Evolutionary conservation across 768 basidiomycete genomes (phyloP).

Genomic region (Leccinum disarticulatum): DNA sequence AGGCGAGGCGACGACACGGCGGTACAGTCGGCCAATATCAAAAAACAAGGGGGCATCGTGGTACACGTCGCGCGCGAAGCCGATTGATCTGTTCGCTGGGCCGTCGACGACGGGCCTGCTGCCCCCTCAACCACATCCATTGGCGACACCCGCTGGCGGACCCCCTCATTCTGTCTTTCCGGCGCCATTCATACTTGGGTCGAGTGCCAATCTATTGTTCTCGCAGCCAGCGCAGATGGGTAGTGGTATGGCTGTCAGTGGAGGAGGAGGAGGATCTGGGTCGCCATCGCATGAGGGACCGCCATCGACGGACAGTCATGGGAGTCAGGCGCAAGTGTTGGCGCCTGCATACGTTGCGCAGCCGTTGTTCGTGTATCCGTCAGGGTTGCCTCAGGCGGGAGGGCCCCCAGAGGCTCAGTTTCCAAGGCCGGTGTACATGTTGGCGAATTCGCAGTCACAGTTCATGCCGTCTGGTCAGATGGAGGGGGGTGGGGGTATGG

Average conservation of each 20-base stretch:
- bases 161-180: slow-evolving; percentile 11
- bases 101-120: slow-evolving; percentile 33
- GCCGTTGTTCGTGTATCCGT: slow-evolving; percentile 31
- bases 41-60: slow-evolving; percentile 30
- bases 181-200: slow-evolving; percentile 32
- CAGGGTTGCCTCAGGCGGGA: slow-evolving; percentile 31
- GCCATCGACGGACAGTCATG: slow-evolving; percentile 33
- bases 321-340: slow-evolving; percentile 26
- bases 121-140: slow-evolving; percentile 14
- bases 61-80: slow-evolving; percentile 30
- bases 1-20: slow-evolving; percentile 31
- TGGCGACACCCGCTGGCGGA: not conserved
- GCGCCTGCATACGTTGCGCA: slow-evolving; percentile 32
- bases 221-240: slow-evolving; percentile 16
- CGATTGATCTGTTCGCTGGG: slow-evolving; percentile 32
- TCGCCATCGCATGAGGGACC: slow-evolving; percentile 34
- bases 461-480: slow-evolving; percentile 21
- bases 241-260: slow-evolving; percentile 1
- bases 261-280: slow-evolving; percentile 19
- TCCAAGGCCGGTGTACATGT: slow-evolving; percentile 32
- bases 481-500: slow-evolving; percentile 9
- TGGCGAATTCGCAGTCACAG: slow-evolving; percentile 26
- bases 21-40: slow-evolving; percentile 28
- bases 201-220: slow-evolving; percentile 32
- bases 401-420: slow-evolving; percentile 22